Evolutionary conservation across 2,329 filamentous ascomycete genomes (phyloP), one percentile per base, ranked within the genome.

Genomic region (Aspergillus hiratsukae): DNA sequence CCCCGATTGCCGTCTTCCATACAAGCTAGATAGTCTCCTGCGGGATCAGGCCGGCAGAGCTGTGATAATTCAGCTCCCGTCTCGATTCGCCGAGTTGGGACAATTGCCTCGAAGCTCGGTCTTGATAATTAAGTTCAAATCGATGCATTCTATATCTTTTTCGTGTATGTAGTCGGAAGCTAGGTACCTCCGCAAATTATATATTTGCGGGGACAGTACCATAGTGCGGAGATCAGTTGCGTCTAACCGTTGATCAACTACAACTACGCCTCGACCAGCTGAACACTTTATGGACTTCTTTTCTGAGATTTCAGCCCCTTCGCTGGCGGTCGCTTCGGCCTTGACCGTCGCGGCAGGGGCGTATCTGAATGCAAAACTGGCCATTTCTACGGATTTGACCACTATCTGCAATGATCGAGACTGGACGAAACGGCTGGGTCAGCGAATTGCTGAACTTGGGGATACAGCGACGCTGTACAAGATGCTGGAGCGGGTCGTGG

Each of bases 301-400:
- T 40, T 65, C 69, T 11, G 67, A 70, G 31, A 58, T 67, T 19
- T 59, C 63, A 37, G 59, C 52, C 50, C 65, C 71, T 27, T 61
- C 70, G 2, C 52, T 73, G 63, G 69, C 69, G 4, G 59, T 71
- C 52, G 69, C 68, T 23, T 73, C 73, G 3, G 73, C 72, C 25
- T 56, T 75, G 21, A 62, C 72, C 0, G 62, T 70, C 1, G 70
- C 73, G 4, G 68, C 69, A 1, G 72, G 69, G 4, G 73, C 72
- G 19, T 79, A 79, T 58, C 57, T 78, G 11, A 76, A 79, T 64
- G 77, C 76, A 5, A 78, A 74, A 56, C 67, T 76, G 35, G 66
- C 69, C 1, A 68, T 80, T 41, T 71, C 70, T 2, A 72, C 69
- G 3, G 77, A 80, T 62, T 43, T 80, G 4, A 57, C 66, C 8